These are phyloP conservation scores for Chlamydomonas sphaeroides DNA, from an alignment of 139 green algal species.

Conservation along the genomic window DNA sequence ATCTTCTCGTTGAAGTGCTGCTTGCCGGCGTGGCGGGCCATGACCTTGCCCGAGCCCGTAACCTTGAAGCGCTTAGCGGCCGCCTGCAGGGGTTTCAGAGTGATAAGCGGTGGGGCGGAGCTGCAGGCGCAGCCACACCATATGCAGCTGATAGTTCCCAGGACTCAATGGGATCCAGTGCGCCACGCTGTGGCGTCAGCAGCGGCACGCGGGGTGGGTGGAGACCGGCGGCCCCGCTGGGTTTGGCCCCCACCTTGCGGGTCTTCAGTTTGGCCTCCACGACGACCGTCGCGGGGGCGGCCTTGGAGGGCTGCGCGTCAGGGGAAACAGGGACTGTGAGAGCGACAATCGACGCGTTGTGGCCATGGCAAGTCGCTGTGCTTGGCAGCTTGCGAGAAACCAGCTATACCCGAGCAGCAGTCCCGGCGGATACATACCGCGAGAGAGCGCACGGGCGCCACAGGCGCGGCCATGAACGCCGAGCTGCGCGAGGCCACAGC, in stretches of 20 bases:
- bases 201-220: too few relatives aligned
- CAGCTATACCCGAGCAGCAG: too few relatives aligned
- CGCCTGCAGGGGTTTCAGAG: too few relatives aligned
- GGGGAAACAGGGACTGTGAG: neutral
- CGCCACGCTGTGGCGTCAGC: too few relatives aligned
- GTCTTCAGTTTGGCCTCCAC: slow-evolving; percentile 79
- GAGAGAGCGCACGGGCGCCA: slow-evolving; percentile 23
- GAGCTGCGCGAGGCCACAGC: slow-evolving; percentile 34
- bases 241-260: slow-evolving; percentile 68
- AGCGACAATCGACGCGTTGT: too few relatives aligned
- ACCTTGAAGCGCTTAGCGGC: slow-evolving; percentile 90
- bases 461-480: slow-evolving; percentile 44
- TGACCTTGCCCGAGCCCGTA: slow-evolving; percentile 83
- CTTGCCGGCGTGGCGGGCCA: slow-evolving; percentile 83
- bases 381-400: too few relatives aligned
- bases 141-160: too few relatives aligned
- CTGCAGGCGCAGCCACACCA: too few relatives aligned
- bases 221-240: too few relatives aligned
- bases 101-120: too few relatives aligned
- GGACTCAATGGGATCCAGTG: too few relatives aligned
- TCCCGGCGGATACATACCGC: neutral
- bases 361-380: too few relatives aligned
- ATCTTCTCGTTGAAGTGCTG: slow-evolving; percentile 95
- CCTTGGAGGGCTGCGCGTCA: slow-evolving; percentile 43
- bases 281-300: slow-evolving; percentile 36